These are phyloP conservation scores for Sarcodon sp. DNA, from an alignment of 768 basidiomycete species.

Conservation along the genomic window DNA sequence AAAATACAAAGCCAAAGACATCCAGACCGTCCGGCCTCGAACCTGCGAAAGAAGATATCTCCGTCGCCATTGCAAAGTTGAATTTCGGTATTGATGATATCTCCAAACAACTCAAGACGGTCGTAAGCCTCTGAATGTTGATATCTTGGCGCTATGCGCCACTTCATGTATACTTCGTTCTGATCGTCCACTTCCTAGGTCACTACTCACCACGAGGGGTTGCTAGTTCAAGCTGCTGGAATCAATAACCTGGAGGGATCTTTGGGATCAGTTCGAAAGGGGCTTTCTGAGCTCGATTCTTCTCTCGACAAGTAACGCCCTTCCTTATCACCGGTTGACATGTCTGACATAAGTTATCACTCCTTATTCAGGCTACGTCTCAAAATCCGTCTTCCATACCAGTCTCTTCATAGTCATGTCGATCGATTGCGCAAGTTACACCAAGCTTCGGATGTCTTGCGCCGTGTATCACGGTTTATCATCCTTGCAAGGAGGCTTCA, in stretches of 20 bases:
- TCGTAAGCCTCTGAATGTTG: slow-evolving; percentile 36
- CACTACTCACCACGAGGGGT: slow-evolving; percentile 67
- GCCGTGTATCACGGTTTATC: slow-evolving; percentile 77
- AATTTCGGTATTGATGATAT: slow-evolving; percentile 86
- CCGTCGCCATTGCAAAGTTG: slow-evolving; percentile 79
- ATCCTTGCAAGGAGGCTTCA: slow-evolving; percentile 75
- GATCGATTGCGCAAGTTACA: slow-evolving; percentile 66
- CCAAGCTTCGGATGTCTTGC: slow-evolving; percentile 72
- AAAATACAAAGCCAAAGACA: slow-evolving; percentile 14
- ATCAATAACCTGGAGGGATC: slow-evolving; percentile 62
- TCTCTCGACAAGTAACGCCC: slow-evolving; percentile 59
- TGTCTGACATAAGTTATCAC: slow-evolving; percentile 5
- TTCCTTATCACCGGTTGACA: neutral
- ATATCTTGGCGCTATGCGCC: neutral
- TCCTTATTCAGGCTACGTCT: slow-evolving; percentile 46
- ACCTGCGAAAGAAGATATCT: slow-evolving; percentile 74
- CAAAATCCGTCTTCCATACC: slow-evolving; percentile 82
- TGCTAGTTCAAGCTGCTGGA: slow-evolving; percentile 72
- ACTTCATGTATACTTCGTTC: slow-evolving; percentile 4
- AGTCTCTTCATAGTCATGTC: slow-evolving; percentile 59
- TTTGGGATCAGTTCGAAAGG: slow-evolving; percentile 49
- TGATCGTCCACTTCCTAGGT: slow-evolving; percentile 32
- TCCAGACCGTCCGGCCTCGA: slow-evolving; percentile 28
- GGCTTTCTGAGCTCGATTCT: slow-evolving; percentile 59
- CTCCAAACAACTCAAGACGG: slow-evolving; percentile 73